phyloP scores from a whole-genome alignment of 2,329 filamentous ascomycete species.

The Intubia oerlemansii region DNA sequence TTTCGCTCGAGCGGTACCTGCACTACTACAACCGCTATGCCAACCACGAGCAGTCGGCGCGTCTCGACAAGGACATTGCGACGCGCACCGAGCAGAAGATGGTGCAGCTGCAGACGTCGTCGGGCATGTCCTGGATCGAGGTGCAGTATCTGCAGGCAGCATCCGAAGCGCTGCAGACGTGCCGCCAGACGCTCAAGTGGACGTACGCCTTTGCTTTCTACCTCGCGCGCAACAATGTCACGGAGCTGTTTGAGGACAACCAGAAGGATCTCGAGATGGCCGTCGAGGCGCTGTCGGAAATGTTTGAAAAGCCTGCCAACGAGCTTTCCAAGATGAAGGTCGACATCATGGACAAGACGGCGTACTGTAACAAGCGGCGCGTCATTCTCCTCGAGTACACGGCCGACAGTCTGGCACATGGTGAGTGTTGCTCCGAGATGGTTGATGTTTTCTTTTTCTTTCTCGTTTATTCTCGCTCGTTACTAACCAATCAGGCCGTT shows the following conservation, averaged over 20 bases:
- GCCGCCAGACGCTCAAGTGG: conserved; percentile 97
- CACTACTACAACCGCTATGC: conserved; percentile 99
- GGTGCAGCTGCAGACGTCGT: conserved; percentile 82
- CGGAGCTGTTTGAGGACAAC: conserved; percentile 96
- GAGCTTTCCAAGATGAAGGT: conserved; percentile 77
- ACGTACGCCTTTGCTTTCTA: conserved; percentile 98
- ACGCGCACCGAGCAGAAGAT: conserved; percentile 98
- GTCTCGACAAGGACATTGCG: conserved; percentile 89
- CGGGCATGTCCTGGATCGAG: conserved; percentile 97
- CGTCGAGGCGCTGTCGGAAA: conserved; percentile 89
- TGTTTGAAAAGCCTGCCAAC: conserved; percentile 94
- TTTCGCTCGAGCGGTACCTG: conserved; percentile 84
- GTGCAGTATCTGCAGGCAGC: conserved; percentile 92
- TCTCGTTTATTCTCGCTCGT: background rate
- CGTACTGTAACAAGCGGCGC: conserved; percentile 84
- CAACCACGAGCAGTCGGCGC: conserved; percentile 95
- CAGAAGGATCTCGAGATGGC: conserved; percentile 96
- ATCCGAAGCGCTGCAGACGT: conserved; percentile 82
- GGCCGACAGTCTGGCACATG: conserved; percentile 72
- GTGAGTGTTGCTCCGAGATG: conserved; percentile 28
- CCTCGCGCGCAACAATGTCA: conserved; percentile 84
- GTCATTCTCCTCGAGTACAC: conserved; percentile 83
- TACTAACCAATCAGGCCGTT: background rate
- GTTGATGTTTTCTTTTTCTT: background rate
- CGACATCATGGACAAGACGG: conserved; percentile 96